These are phyloP conservation scores for Aspergillus thermomutatus DNA, from an alignment of 2,329 filamentous ascomycete species.

Conservation along the genomic window DNA sequence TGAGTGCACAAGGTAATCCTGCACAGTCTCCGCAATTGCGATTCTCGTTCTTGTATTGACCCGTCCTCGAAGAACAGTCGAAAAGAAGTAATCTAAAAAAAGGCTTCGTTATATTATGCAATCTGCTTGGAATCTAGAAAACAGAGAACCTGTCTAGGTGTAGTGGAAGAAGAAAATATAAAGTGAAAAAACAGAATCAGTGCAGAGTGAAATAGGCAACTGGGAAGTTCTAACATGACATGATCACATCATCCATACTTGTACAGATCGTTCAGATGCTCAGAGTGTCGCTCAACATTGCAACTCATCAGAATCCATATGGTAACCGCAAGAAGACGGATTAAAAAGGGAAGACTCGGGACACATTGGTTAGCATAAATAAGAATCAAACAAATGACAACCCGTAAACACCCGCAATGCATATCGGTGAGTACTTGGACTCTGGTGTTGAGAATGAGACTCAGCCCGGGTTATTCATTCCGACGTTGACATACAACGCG, in stretches of 20 bases:
- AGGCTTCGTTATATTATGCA: background rate
- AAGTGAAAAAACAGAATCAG: background rate
- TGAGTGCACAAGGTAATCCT: too few relatives aligned
- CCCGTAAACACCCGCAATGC: constrained; percentile 19
- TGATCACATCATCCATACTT: constrained; percentile 21
- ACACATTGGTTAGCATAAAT: constrained; percentile 4
- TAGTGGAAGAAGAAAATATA: background rate
- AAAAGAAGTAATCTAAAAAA: background rate
- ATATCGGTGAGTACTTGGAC: constrained; percentile 3
- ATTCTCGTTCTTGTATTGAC: background rate
- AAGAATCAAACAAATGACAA: constrained; percentile 1
- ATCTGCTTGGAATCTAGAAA: background rate
- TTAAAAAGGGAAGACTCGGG: constrained; percentile 2
- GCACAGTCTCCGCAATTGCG: background rate
- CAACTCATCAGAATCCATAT: background rate
- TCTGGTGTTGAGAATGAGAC: background rate
- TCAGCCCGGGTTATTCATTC: background rate
- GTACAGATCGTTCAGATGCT: constrained; percentile 11
- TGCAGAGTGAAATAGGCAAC: background rate
- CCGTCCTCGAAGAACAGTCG: background rate
- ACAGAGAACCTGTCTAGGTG: background rate
- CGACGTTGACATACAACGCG: background rate
- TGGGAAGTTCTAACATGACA: constrained; percentile 15
- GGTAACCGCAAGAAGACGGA: background rate
- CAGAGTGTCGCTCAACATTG: background rate